Evolutionary conservation across 1,139 yeast species (phyloP), one percentile per base, ranked within the genome.

Genomic region (Saccharomyces pastorianus): DNA sequence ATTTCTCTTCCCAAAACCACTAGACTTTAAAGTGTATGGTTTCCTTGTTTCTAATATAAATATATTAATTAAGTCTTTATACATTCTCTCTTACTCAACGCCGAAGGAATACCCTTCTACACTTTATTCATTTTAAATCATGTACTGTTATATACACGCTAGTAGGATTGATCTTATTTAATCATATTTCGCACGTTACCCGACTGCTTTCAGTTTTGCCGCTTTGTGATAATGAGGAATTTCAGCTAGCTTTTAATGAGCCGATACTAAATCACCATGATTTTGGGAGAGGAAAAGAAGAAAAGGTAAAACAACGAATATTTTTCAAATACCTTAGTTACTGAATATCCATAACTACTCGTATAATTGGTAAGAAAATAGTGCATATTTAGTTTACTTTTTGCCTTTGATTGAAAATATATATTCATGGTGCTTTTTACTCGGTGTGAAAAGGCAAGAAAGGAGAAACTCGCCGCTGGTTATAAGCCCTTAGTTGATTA

Each of bases 401-500:
- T 28, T 46, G 29, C 31, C 27, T 13, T 44, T 27, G 14, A 31
- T 13, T 7, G 13, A 23, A 27, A n/a, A 32, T 31, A 14, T 47
- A 27, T 28, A 20, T 28, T 20, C 17, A 67, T 68, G 71, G 64
- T 66, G 20, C 63, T 64, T 52, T 54, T 67, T 47, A 61, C 67
- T 8, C 64, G 67, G 51, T 61, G 61, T 53, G 71, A 69, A 51
- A 65, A 63, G 50, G 53, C 64, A 49, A 65, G 65, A 51, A 68
- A 67, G 53, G 66, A 66, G 54, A 63, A 63, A 44, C 60, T 60
- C 51, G 65, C 70, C 6, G 56, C 60, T 47, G 57, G 59, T 17
- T 68, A 62, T 53, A 65, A 69, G 56, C 71, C 70, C 9, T 56
- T 69, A 50, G 59, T 69, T n/a, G 68, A 67, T 55, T 64, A 63